Evolutionary conservation across 1,139 yeast species (phyloP).

Genomic region (Pichia sp.): DNA sequence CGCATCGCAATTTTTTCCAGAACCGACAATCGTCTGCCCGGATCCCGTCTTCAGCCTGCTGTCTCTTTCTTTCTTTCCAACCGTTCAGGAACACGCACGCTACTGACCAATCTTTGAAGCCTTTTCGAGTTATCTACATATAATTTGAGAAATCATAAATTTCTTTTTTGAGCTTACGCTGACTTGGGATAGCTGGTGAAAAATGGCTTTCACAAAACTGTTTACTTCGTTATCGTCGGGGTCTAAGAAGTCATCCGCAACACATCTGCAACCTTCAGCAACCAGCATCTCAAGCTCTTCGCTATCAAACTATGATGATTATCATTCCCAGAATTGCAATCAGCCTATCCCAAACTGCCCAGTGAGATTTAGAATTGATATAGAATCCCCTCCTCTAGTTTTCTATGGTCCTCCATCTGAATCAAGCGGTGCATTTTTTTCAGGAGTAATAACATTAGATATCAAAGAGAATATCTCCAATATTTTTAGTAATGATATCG

Average conservation of each 20-base stretch:
- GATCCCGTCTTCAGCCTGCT: no score
- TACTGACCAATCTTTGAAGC: no score
- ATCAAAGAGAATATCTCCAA: conserved; percentile 12
- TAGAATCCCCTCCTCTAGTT: conserved; percentile 89
- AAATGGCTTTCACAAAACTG: conserved; percentile 1
- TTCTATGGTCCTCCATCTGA: conserved; percentile 73
- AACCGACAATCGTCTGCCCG: no score
- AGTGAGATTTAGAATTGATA: conserved; percentile 47
- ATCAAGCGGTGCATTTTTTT: conserved; percentile 77
- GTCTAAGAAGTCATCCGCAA: not conserved
- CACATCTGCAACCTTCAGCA: not conserved
- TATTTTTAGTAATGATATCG: not conserved
- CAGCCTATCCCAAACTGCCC: conserved; percentile 27
- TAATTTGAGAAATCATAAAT: no score
- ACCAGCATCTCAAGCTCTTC: not conserved
- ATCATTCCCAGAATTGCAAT: conserved; percentile 23
- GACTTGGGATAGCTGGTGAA: no score
- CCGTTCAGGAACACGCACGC: no score
- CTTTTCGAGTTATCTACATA: no score
- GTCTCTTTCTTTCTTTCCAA: no score
- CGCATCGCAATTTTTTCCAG: no score
- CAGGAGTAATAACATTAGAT: conserved; percentile 53
- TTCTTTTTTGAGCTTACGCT: no score
- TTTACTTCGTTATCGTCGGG: conserved; percentile 3
- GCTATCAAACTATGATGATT: conserved; percentile 14